These are phyloP conservation scores for Tephrocybe sp. DNA, from an alignment of 768 basidiomycete genomes.

Conservation along the genomic window DNA sequence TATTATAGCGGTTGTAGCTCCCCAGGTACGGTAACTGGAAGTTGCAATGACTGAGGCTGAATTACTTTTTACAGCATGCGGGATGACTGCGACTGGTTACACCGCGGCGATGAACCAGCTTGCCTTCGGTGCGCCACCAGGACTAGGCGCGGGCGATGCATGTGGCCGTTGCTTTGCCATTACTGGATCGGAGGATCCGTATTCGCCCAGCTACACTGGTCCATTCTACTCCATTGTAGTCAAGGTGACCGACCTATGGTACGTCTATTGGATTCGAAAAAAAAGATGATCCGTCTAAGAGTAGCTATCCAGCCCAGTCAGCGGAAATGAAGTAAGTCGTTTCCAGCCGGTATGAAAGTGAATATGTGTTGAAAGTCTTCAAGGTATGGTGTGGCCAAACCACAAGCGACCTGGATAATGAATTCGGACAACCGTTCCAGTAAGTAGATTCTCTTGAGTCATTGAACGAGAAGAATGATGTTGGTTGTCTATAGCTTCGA, in stretches of 20 bases:
- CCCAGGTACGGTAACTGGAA: constrained; percentile 36
- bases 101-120: constrained; percentile 61
- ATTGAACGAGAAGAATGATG: neutral
- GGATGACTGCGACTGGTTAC: constrained; percentile 46
- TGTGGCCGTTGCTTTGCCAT: constrained; percentile 63
- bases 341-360: neutral
- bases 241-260: constrained; percentile 48
- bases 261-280: constrained; percentile 1
- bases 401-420: constrained; percentile 37
- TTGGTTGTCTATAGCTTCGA: constrained; percentile 45
- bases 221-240: constrained; percentile 57
- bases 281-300: constrained; percentile 1
- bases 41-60: neutral
- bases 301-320: constrained; percentile 34
- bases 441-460: constrained; percentile 25
- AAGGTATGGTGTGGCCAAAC: constrained; percentile 58
- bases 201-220: constrained; percentile 46
- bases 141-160: constrained; percentile 54
- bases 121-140: constrained; percentile 51
- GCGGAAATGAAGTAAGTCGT: constrained; percentile 42
- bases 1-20: constrained; percentile 49
- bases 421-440: constrained; percentile 49
- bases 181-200: constrained; percentile 52
- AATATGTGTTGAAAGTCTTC: neutral
- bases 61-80: constrained; percentile 42